These are phyloP conservation scores for Melaleuca quinquenervia DNA, from an alignment of 345 rosid species.

Conservation along the genomic window DNA sequence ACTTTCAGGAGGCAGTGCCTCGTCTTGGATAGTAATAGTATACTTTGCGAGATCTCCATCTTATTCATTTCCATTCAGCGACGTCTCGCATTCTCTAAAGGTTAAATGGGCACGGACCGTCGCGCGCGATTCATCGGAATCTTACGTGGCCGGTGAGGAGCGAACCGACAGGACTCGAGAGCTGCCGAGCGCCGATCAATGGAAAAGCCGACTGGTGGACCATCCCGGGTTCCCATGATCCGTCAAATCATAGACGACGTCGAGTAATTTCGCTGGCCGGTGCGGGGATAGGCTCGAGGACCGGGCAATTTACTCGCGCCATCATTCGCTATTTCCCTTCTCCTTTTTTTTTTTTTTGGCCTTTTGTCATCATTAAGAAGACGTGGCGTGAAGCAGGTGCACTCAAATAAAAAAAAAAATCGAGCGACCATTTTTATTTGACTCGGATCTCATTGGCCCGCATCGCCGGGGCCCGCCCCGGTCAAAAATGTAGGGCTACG, in stretches of 20 bases:
- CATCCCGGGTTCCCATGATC: background rate
- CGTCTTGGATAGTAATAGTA: background rate
- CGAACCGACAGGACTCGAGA: background rate
- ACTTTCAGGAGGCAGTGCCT: background rate
- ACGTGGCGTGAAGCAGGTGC: background rate
- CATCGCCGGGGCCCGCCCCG: background rate
- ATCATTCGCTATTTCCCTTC: background rate
- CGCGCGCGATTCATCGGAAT: no score
- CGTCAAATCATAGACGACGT: background rate
- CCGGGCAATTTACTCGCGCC: background rate
- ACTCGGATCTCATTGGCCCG: background rate
- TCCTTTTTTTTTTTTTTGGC: no score
- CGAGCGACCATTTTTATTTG: background rate
- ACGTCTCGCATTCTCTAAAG: no score
- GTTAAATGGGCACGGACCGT: no score
- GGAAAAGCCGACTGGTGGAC: background rate
- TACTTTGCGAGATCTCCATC: background rate
- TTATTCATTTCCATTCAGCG: background rate
- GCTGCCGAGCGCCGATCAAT: fast-evolving
- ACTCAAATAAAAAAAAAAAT: background rate
- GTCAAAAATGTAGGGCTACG: background rate
- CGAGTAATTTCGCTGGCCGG: background rate
- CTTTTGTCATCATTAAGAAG: background rate
- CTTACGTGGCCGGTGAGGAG: background rate
- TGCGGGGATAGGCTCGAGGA: background rate